phyloP scores from a whole-genome alignment of 1,284 basidiomycete genomes.

The Rhodotorula sp. region DNA sequence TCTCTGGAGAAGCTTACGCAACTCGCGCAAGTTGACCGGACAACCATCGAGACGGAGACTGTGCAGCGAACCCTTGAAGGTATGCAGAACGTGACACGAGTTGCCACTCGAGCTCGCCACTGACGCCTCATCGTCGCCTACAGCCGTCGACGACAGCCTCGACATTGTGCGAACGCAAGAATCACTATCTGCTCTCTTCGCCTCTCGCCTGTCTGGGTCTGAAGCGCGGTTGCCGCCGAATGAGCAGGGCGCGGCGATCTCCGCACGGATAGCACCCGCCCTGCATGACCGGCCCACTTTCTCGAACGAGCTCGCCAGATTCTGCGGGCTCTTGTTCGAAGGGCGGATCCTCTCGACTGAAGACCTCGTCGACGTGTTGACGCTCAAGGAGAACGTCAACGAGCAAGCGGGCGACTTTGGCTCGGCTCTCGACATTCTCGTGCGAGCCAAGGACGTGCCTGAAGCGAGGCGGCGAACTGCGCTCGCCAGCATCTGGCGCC shows the following conservation, averaged over 20 bases:
- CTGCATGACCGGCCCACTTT: conserved; percentile 24
- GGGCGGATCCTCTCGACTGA: conserved; percentile 52
- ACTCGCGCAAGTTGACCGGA: conserved; percentile 64
- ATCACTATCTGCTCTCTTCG: conserved; percentile 45
- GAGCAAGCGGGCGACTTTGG: conserved; percentile 49
- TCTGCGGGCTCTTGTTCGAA: conserved; percentile 46
- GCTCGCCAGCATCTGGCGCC: conserved; percentile 74
- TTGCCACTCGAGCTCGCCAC: conserved; percentile 8
- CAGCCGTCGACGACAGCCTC: conserved; percentile 53
- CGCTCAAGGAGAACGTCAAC: conserved; percentile 53
- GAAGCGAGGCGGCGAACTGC: conserved; percentile 65
- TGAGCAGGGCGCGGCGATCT: conserved; percentile 46
- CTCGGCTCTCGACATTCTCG: conserved; percentile 53
- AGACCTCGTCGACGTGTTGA: conserved; percentile 56
- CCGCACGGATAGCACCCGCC: conserved; percentile 18
- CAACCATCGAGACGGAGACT: conserved; percentile 38
- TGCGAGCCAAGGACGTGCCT: conserved; percentile 60
- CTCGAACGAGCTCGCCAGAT: conserved; percentile 37
- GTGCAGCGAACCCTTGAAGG: conserved; percentile 48
- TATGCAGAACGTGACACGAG: conserved; percentile 9
- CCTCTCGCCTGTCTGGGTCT: conserved; percentile 21
- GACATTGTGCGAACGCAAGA: conserved; percentile 59
- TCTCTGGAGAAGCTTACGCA: conserved; percentile 86
- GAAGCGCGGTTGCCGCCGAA: conserved; percentile 50
- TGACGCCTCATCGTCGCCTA: conserved; percentile 16